These are phyloP conservation scores for Colletotrichum abscissum DNA, from an alignment of 2,329 filamentous ascomycete species.

Conservation along the genomic window DNA sequence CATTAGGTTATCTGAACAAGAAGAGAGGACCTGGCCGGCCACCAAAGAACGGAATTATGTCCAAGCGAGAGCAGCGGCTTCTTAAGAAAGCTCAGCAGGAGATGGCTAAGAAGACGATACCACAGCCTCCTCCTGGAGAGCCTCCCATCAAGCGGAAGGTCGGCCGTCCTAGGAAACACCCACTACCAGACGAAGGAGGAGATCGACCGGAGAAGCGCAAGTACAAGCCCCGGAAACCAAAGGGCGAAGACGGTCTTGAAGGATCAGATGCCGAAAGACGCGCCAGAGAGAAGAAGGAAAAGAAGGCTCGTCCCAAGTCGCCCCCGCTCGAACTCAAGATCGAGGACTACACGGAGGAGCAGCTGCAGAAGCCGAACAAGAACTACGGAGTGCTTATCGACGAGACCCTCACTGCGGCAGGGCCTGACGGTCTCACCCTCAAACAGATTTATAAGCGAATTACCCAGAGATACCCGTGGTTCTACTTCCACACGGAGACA, in stretches of 20 bases:
- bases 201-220: constrained; percentile 72
- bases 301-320: constrained; percentile 69
- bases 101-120: constrained; percentile 62
- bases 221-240: constrained; percentile 72
- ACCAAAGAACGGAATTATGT: constrained; percentile 86
- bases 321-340: constrained; percentile 66
- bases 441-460: constrained; percentile 75
- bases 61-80: constrained; percentile 76
- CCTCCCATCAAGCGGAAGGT: constrained; percentile 72
- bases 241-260: constrained; percentile 63
- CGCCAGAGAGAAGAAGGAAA: constrained; percentile 69
- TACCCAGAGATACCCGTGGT: constrained; percentile 68
- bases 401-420: constrained; percentile 66
- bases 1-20: constrained; percentile 49
- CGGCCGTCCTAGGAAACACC: constrained; percentile 73
- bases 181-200: constrained; percentile 65
- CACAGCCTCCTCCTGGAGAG: constrained; percentile 58
- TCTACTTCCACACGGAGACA: constrained; percentile 69
- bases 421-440: constrained; percentile 61
- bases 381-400: constrained; percentile 72
- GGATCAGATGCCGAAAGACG: constrained; percentile 67
- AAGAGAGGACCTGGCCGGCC: constrained; percentile 83
- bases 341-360: constrained; percentile 67
- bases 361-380: constrained; percentile 71
- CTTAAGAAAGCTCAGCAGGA: constrained; percentile 70